Base-by-base conservation (phyloP, 257 asterid genomes). In the Przewalskia tangutica region DNA sequence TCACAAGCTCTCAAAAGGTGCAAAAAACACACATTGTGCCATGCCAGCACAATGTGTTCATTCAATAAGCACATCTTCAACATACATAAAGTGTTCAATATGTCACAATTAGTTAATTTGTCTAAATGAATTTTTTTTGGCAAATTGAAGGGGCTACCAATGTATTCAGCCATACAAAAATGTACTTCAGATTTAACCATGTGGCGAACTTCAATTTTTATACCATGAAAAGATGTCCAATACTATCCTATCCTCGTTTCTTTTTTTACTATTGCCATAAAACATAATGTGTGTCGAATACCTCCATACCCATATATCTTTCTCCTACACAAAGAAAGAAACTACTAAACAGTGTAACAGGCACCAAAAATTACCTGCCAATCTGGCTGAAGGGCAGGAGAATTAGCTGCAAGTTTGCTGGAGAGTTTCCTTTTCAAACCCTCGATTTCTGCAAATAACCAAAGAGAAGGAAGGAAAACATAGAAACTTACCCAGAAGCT, bases 341-440 rank as follows among this genome's bases (percentile, higher is more conserved):
- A 8, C 42, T 38, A 48, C 27, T 13, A 50, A 27, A 34, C 50
- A 50, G 51, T 13, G 7, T 40, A 55, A 18, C 18, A 66, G 65
- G 62, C 8, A 17, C 18, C 18, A 50, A 86, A 95, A 8, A 12
- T 64, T 88, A 96, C 99, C 99, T 95, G 97, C 99, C 99, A 95
- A 84, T 95, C 91, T 77, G 98, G 97, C 87, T 92, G 97, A 77
- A 86, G 88, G 77, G 80, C 83, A 18, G 92, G 87, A 81, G 90
- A 83, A 85, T 88, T 89, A 65, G 92, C 97, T 71, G 97, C 99
- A 81, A 92, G 97, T 87, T 95, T 95, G 91, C 97, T 94, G 4
- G 97, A 94, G 18, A 94, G 97, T 85, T 94, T 95, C 88, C 98
- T 89, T 81, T 91, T 94, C 92, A 95, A 84, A 23, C 98, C 99